Percentiles rank a stretch among this genome's conserved stretches.
These are phyloP conservation scores for Leishmania aethiopica DNA, from an alignment of 208 protist species.

Conservation along the genomic window DNA sequence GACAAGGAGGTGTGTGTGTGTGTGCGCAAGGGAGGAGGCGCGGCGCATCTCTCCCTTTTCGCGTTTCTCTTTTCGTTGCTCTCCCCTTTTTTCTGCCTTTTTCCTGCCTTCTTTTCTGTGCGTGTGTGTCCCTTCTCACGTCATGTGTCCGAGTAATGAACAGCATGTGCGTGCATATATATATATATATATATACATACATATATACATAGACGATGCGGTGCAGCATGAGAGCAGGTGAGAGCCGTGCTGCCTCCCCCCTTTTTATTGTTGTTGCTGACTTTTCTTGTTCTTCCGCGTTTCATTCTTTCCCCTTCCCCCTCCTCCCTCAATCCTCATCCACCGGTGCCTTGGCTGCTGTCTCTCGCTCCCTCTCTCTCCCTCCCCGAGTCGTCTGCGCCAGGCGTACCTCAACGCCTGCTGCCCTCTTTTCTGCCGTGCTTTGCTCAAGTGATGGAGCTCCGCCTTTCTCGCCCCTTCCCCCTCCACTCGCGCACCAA, in stretches of 20 bases:
- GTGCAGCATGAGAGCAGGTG: not conserved
- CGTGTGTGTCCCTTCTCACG: not conserved
- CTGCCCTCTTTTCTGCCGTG: not conserved
- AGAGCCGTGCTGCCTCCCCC: not conserved
- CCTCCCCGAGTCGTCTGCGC: not conserved
- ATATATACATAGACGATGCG: not conserved
- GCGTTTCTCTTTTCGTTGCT: not conserved
- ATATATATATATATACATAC: not conserved
- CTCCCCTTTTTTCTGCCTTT: not conserved
- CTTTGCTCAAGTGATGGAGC: not conserved
- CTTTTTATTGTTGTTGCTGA: not conserved
- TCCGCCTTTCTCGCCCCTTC: not conserved
- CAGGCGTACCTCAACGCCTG: not conserved
- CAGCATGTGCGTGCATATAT: not conserved
- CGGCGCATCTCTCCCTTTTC: not conserved
- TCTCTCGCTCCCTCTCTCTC: not conserved
- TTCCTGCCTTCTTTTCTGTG: not conserved
- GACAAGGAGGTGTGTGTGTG: not conserved
- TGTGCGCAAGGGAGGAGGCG: not conserved
- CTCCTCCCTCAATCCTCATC: not conserved
- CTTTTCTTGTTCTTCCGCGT: not conserved
- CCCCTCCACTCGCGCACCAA: not conserved
- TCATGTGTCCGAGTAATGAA: not conserved
- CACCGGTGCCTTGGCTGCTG: not conserved
- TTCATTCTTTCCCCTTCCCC: not conserved